Base-by-base conservation (phyloP, 306 rosid species). In the Inga oerstediana region DNA sequence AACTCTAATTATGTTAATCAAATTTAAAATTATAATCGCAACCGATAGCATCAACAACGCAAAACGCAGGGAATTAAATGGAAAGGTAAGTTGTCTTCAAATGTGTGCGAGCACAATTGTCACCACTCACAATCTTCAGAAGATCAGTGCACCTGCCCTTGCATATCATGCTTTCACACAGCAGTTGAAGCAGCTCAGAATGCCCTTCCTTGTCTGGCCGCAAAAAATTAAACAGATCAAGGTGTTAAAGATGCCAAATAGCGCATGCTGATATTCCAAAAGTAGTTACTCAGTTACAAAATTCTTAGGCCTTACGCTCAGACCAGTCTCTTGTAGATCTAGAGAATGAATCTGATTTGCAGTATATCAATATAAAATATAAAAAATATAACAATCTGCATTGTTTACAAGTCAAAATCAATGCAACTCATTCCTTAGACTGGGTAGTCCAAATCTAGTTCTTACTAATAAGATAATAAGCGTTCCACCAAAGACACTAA, bases 111-210 rank as follows among this genome's bases (percentile, higher is more conserved):
- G 32, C 81, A 85, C 61, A 72, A 16, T 64, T 70, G 72, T 64
- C 27, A 27, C 78, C 80, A 39, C 61, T 49, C 59, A 65, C 66
- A 82, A 85, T 69, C 84, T 76, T 82, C 27, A 76, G 79, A 80
- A 77, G 73, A 76, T 35, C 52, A 10, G 16, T 48, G 70, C 71
- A 64, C 80, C n/a, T 65, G 67, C 78, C 59, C 64, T 54, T 73
- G 16, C 66, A 8, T 61, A 61, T 80, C 51, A 88, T 37, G 94
- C 97, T 81, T 88, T 96, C 86, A 87, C 93, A 64, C 98, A 96
- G 76, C 99, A 96, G 86, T 88, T 95, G 94, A 96, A 96, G 88
- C 86, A 96, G 86, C 99, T 88, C 88, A 96, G 82, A 84, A 95
- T 86, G 80, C 95, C 90, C 88, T 90, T 89, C 88, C 95, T 89